Conservation (phyloP, 306 rosid species). For the Spatholobus suberectus region DNA sequence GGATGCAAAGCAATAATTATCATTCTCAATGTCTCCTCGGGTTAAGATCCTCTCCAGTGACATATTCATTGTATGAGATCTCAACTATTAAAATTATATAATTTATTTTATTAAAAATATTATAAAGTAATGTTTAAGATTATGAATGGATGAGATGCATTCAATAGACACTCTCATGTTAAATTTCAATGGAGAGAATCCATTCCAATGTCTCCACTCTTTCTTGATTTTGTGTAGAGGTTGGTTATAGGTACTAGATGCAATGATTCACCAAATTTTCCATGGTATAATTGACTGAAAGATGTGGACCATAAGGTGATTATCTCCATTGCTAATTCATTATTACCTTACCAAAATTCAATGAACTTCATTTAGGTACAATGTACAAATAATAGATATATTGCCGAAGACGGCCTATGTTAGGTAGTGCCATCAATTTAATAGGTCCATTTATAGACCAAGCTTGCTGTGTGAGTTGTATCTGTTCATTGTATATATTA, state of each 20-base stretch:
- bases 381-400: background rate
- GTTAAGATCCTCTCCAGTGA: too few relatives aligned
- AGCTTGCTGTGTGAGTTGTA: background rate
- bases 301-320: conserved; percentile 24
- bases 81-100: too few relatives aligned
- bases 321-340: conserved; percentile 24
- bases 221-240: conserved; percentile 1
- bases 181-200: too few relatives aligned
- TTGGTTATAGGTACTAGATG: background rate
- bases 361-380: conserved; percentile 32
- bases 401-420: background rate
- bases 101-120: too few relatives aligned
- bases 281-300: background rate
- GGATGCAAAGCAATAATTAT: conserved; percentile 18
- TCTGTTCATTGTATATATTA: background rate
- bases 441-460: background rate
- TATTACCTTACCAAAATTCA: conserved; percentile 34
- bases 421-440: conserved; percentile 4
- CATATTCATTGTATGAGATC: too few relatives aligned
- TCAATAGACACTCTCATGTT: too few relatives aligned
- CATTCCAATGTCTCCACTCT: conserved; percentile 12
- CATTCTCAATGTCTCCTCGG: conserved; percentile 11
- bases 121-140: too few relatives aligned
- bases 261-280: conserved; percentile 30
- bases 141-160: too few relatives aligned